Base-by-base conservation (phyloP, 2,329 filamentous ascomycete genomes). In the Ophiostoma triangulosporum region DNA sequence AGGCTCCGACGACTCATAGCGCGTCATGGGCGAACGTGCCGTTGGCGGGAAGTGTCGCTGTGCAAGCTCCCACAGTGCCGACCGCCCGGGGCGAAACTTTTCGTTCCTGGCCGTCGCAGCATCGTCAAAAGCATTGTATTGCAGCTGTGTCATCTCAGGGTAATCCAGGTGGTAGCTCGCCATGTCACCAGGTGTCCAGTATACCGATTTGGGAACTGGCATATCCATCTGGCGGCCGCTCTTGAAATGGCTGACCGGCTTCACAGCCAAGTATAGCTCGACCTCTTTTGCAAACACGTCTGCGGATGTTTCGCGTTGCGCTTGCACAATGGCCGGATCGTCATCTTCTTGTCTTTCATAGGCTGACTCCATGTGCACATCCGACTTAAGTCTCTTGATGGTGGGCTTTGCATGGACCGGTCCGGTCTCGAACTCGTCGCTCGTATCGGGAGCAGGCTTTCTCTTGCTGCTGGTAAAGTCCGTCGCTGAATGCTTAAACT, bases 71-170 rank as follows among this genome's bases (percentile, higher is more conserved):
- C 76, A 82, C 22, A 81, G 64, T 0, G 67, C 68, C 2, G 75
- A 71, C 55, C 71, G 70, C 2, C 73, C 74, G 2, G 73, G 75
- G 0, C 65, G 66, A 52, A 84, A 84, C 20, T 70, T 66, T 59
- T 83, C 78, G 1, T 69, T 69, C 32, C 74, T 68, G 0, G 66
- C 65, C 31, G 66, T 60, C 1, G 78, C 78, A 15, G 75, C 77
- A n/a, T 70, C 63, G 17, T 69, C 66, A 63, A 81, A 82, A 2
- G 73, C 75, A 32, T 74, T 71, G 54, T 74, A 73, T 57, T 83
- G 78, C 6, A 78, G 67, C 54, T 77, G 73, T 0, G 75, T 81
- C 77, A 84, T 82, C 57, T 80, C 75, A 0, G 80, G 80, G 59
- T 84, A 84, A 50, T 76, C 64, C 4, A 81, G 68, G 58, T 84